Base-by-base conservation (phyloP, 805 yeast species). In the Wickerhamiella musiphila region DNA sequence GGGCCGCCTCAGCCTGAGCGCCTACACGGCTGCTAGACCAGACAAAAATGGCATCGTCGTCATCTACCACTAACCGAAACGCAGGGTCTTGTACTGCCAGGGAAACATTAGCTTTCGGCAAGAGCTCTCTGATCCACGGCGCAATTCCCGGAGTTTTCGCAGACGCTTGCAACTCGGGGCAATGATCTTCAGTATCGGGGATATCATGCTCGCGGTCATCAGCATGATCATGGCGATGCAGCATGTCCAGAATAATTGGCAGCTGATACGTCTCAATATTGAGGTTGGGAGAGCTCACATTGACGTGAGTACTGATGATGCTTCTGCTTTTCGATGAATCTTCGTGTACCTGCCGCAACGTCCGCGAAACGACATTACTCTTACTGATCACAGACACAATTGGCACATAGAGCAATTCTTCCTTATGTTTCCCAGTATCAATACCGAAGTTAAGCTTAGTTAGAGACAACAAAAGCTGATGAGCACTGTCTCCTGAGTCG, bases 351-450 rank as follows among this genome's bases (percentile, higher is more conserved):
- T 51, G 45, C 28, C 45, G 48, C 25, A 58, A 34, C 1, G 60
- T 50, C 29, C 52, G 46, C 10, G 56, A 44, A 23, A 56, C 47
- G 21, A 52, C 35, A 32, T 57, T 58, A 1, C 62, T 49, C 10
- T 54, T 47, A 11, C 51, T 45, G 10, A 56, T 36, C 34, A 48
- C 34, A 2, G 59, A 48, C 19, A 56, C 42, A 46, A 58, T 39
- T 1, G 63, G 63, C 3, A 56, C 43, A 33, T 58, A 58, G 5
- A 56, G 36, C 5, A 58, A 35, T 35, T 57, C 60, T 28, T 57
- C 61, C 32, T 50, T 54, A 9, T 41, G 32, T 6, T 37, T 40
- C 21, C 49, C 52, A 9, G 35, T 35, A 20, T 47, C 51, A 14
- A 57, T 27, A 11, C 58, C 61, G 23, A 56, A 43, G 8, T 48